Evolutionary conservation across 1,139 yeast genomes (phyloP), one percentile per base, ranked within the genome.

Genomic region (Blastobotrys buckinghamii): DNA sequence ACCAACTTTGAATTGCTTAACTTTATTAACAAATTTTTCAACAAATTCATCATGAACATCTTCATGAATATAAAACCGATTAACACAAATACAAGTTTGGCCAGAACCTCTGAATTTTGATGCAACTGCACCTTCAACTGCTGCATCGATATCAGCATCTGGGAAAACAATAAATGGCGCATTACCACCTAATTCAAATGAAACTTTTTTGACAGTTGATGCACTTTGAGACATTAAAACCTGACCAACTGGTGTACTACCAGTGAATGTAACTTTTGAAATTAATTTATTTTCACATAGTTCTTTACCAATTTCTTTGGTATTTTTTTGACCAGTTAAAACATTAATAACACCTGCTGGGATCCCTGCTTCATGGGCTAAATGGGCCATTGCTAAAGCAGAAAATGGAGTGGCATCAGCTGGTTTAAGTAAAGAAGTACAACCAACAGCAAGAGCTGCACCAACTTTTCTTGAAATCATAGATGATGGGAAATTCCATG

Each of bases 401-500:
- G 90, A 76, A 53, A 84, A 72, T 17, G 97, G 97, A 8, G 97
- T 90, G 63, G 86, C 95, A 4, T 82, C 72, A 36, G 95, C 97
- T 2, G 97, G 97, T 68, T 89, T 90, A 52, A 90, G 74, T 12
- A 90, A 90, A 2, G 87, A 74, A 1, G 97, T 84, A 68, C 97
- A 90, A 1, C 97, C 97, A 9, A 94, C 90, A 16, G 97, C 96
- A 19, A 88, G 61, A 1, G 96, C 96, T 27, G 97, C 96, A 27
- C 88, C 96, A 45, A 85, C 76, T 66, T 90, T 90, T 59, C 97
- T 76, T 1, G 96, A 80, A 53, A 90, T 86, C 97, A 90, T 90
- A 6, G 96, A 95, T 47, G 84, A 74, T 16, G 97, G 97, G 71
- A 90, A 90, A 67, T 90, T 90, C 97, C 97, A 90, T 17, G 97